Base-by-base conservation (phyloP, 768 basidiomycete genomes). In the Lepiota brunneoincarnata region DNA sequence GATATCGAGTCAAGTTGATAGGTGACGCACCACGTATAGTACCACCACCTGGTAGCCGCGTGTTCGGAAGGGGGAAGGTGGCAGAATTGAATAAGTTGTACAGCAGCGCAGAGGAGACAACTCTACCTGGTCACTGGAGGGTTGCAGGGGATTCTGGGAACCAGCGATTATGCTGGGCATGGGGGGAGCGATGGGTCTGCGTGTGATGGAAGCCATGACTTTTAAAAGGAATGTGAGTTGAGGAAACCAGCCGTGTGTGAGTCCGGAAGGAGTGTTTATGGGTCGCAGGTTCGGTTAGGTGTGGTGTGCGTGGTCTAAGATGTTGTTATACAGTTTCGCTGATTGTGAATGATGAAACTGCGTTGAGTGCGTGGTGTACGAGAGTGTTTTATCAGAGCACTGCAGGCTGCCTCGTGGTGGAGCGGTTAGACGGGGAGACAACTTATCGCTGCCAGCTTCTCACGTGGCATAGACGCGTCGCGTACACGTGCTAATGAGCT, bases 111-210 rank as follows among this genome's bases (percentile, higher is more conserved):
- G 58, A 49, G 52, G 56, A 51, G 23, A 21, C 15, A 56, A 44
- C 72, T 80, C 49, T 56, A 84, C 87, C 78, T 91, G 88, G 72
- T 89, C 85, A 63, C 80, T 83, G 17, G 84, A 81, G 15, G 89
- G 89, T 51, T 74, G 67, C 53, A 87, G 71, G 49, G 84, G 73
- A 35, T 71, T 75, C 62, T 62, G 63, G 56, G 59, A 18, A 31
- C 70, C 64, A 34, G 73, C 69, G 9, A 71, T 53, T 31, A 66
- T 56, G 35, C 74, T 66, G 37, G 72, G 63, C 49, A 77, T 66
- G 38, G 78, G 75, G 39, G 77, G 68, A 18, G 79, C 78, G 39
- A 78, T 62, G 15, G 76, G 76, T 56, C 69, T 63, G 20, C 70
- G 66, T 15, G 64, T 61, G 24, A 64, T 59, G 34, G 64, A 47